Percentiles rank a stretch among this genome's conserved stretches.
phyloP scores from a whole-genome alignment of 176 grass and related monocot species.

The Neostapfia colusana region DNA sequence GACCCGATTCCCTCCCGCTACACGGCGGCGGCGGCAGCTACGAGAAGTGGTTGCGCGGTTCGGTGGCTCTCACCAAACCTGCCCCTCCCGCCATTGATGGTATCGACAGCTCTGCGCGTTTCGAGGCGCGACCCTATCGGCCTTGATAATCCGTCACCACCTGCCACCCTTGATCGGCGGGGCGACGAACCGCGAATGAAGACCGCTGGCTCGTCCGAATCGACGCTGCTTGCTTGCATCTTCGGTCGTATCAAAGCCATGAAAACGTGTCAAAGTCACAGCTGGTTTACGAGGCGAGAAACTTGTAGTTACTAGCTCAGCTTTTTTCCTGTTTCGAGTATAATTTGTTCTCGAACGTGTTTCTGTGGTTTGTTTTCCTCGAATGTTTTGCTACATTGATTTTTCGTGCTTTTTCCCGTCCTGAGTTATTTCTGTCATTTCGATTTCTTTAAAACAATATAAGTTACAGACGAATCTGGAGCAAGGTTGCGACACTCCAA shows the following conservation, averaged over 20 bases:
- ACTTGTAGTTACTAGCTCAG: background rate
- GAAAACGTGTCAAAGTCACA: background rate
- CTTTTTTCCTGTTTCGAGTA: background rate
- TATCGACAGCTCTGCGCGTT: background rate
- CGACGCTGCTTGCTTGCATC: background rate
- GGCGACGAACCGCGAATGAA: background rate
- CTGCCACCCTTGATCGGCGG: background rate
- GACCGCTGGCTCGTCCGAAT: background rate
- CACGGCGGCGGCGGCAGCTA: background rate
- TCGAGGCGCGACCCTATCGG: background rate
- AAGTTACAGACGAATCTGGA: conserved; percentile 17
- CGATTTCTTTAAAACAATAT: background rate
- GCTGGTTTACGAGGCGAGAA: background rate
- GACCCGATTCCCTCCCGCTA: background rate
- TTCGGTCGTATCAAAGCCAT: background rate
- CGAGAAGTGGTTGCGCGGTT: background rate
- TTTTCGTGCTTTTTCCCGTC: background rate
- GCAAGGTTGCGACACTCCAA: conserved; percentile 3
- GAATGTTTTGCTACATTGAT: too few relatives aligned
- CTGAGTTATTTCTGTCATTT: background rate
- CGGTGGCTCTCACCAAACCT: background rate
- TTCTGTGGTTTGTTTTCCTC: too few relatives aligned
- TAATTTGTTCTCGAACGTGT: too few relatives aligned
- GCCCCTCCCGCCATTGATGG: background rate
- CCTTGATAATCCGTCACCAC: background rate